A percentile compares a stretch with the other conserved stretches of the same genome.
Evolutionary conservation across 768 basidiomycete genomes (phyloP).

Genomic region (Sarcomyxa edulis): DNA sequence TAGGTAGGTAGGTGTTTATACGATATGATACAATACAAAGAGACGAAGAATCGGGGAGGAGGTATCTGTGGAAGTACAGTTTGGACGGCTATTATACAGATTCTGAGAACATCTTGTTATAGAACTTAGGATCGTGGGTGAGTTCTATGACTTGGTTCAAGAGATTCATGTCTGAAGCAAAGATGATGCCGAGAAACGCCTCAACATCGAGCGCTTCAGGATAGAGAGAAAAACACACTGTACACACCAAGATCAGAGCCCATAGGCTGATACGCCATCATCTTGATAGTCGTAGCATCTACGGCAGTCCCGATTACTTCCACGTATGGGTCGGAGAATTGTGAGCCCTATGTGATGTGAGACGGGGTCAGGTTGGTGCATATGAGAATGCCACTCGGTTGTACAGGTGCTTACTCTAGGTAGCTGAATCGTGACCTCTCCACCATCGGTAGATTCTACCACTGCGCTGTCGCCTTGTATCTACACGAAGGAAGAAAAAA

Average conservation of each 20-base stretch:
- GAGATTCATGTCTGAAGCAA: constrained; percentile 44
- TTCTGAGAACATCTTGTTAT: constrained; percentile 44
- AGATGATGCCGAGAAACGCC: no score
- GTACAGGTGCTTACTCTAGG: no score
- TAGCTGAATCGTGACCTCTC: constrained; percentile 57
- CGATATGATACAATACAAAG: no score
- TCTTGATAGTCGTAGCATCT: constrained; percentile 50
- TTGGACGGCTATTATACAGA: no score
- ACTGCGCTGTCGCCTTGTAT: constrained; percentile 38
- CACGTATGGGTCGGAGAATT: constrained; percentile 46
- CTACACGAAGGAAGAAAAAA: constrained; percentile 14
- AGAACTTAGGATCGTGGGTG: constrained; percentile 53
- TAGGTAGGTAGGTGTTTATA: no score
- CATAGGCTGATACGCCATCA: constrained; percentile 46
- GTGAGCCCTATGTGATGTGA: constrained; percentile 27
- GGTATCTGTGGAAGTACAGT: no score
- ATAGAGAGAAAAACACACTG: no score
- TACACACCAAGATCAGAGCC: constrained; percentile 57
- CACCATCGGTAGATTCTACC: constrained; percentile 64
- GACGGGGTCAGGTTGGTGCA: no score
- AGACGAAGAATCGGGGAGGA: no score
- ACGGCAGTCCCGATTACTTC: constrained; percentile 66
- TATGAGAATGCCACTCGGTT: no score
- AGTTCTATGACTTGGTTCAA: constrained; percentile 57
- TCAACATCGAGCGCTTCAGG: no score